Evolutionary conservation across 192 early-diverging fungal species (phyloP).

Genomic region (Dissophora globulifera): DNA sequence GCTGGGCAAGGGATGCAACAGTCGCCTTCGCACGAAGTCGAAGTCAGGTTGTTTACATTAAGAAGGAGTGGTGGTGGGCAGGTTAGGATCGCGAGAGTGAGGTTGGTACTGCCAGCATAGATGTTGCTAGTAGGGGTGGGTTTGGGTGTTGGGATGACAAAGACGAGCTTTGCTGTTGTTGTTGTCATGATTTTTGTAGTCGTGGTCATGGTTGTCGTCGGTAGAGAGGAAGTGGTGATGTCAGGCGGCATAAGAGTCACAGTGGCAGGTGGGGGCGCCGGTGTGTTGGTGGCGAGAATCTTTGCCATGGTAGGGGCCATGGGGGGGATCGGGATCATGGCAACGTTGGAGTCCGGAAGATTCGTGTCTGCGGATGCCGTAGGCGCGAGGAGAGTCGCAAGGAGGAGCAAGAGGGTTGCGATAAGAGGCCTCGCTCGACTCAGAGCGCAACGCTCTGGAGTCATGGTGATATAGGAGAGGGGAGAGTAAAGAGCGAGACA

Average conservation of each 20-base stretch:
- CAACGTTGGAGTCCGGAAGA: too few relatives aligned
- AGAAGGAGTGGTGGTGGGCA: constrained; percentile 37
- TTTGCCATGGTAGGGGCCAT: too few relatives aligned
- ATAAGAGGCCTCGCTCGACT: too few relatives aligned
- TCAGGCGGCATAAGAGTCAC: neutral
- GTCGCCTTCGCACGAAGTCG: constrained; percentile 7
- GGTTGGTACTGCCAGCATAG: neutral
- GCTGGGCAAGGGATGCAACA: constrained; percentile 44
- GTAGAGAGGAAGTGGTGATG: neutral
- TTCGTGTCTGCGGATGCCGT: too few relatives aligned
- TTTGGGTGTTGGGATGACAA: constrained; percentile 2
- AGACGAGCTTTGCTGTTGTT: neutral
- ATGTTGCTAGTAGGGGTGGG: neutral
- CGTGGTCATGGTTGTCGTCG: neutral
- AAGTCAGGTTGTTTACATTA: constrained; percentile 5
- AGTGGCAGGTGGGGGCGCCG: neutral
- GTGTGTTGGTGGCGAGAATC: neutral
- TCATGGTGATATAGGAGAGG: too few relatives aligned
- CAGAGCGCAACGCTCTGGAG: too few relatives aligned
- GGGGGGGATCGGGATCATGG: too few relatives aligned
- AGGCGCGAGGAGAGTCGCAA: too few relatives aligned
- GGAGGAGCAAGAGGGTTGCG: too few relatives aligned
- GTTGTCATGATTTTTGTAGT: neutral
- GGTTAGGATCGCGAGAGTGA: neutral
- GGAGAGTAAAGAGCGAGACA: too few relatives aligned